A percentile compares a stretch with the other conserved stretches of the same genome.
Evolutionary conservation across 2,329 filamentous ascomycete genomes (phyloP).

Genomic region (Talaromyces piceae): DNA sequence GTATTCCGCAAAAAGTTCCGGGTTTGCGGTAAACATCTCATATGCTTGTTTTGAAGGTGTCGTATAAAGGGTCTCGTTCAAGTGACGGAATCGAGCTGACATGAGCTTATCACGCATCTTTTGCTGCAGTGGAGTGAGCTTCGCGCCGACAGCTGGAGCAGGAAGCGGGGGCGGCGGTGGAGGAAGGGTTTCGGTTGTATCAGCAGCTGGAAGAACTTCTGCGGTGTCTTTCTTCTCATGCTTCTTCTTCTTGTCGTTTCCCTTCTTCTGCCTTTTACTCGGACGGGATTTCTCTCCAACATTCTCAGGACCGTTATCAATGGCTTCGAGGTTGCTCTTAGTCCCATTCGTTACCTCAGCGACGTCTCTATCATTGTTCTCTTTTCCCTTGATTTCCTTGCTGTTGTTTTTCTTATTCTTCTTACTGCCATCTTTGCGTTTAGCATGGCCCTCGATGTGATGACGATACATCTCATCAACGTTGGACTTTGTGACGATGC

Average conservation of each 20-base stretch:
- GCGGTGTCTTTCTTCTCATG: constrained; percentile 7
- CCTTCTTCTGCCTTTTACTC: constrained; percentile 12
- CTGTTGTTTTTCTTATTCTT: constrained; percentile 22
- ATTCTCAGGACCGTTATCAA: constrained; percentile 16
- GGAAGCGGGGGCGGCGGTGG: constrained; percentile 24
- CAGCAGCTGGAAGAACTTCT: background rate
- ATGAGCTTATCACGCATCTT: constrained; percentile 93
- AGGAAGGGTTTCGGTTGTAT: background rate
- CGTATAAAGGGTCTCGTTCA: constrained; percentile 96
- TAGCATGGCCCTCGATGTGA: constrained; percentile 59
- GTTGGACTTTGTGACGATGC: constrained; percentile 58
- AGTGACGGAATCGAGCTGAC: constrained; percentile 90
- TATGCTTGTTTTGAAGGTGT: constrained; percentile 79
- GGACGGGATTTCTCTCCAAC: constrained; percentile 21
- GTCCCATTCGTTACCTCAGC: constrained; percentile 21
- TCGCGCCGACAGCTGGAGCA: constrained; percentile 42
- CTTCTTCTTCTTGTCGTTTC: constrained; percentile 13
- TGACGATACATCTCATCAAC: constrained; percentile 71
- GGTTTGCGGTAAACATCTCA: constrained; percentile 70
- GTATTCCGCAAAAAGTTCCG: constrained; percentile 93
- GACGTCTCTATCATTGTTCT: constrained; percentile 9
- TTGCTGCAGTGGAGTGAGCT: constrained; percentile 84
- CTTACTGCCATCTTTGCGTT: constrained; percentile 23
- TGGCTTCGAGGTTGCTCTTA: constrained; percentile 8
- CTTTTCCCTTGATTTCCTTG: constrained; percentile 19